Evolutionary conservation across 495 filamentous ascomycete genomes (phyloP).

Genomic region (Hypoxylon rickii): DNA sequence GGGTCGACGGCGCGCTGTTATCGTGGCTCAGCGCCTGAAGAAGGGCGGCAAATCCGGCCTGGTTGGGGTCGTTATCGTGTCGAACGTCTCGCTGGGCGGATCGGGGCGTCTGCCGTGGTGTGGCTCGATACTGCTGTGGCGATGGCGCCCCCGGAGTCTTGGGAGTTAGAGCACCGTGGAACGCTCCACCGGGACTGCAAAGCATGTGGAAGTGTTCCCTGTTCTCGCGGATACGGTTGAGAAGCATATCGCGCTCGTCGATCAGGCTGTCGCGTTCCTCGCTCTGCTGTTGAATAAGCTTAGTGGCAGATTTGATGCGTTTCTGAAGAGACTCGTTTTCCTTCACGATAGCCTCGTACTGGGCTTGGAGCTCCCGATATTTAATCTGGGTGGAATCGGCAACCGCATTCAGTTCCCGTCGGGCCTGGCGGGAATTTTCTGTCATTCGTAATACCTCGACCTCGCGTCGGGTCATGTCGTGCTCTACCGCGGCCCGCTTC

Average conservation of each 20-base stretch:
- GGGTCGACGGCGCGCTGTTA: constrained; percentile 68
- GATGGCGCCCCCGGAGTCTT: constrained; percentile 55
- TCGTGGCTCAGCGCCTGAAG: constrained; percentile 77
- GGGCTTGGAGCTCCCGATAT: constrained; percentile 51
- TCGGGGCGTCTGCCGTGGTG: constrained; percentile 54
- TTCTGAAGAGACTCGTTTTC: constrained; percentile 67
- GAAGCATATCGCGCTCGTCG: constrained; percentile 75
- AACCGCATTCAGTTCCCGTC: constrained; percentile 47
- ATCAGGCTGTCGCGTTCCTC: constrained; percentile 66
- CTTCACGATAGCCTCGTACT: constrained; percentile 63
- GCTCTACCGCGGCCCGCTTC: constrained; percentile 88
- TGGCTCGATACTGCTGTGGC: constrained; percentile 52
- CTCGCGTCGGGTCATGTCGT: constrained; percentile 88
- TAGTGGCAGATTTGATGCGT: constrained; percentile 72
- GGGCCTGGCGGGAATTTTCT: constrained; percentile 55
- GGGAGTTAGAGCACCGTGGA: constrained; percentile 58
- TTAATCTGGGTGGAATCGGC: constrained; percentile 49
- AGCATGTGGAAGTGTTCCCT: constrained; percentile 78
- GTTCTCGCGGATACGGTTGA: constrained; percentile 84
- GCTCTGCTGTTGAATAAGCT: constrained; percentile 67
- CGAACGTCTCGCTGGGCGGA: constrained; percentile 44
- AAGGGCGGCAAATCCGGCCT: constrained; percentile 73
- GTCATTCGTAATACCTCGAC: constrained; percentile 80
- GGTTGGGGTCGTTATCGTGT: constrained; percentile 45
- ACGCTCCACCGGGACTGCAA: constrained; percentile 59